Evolutionary conservation across 805 yeast species (phyloP).

Genomic region (Candida boidinii): DNA sequence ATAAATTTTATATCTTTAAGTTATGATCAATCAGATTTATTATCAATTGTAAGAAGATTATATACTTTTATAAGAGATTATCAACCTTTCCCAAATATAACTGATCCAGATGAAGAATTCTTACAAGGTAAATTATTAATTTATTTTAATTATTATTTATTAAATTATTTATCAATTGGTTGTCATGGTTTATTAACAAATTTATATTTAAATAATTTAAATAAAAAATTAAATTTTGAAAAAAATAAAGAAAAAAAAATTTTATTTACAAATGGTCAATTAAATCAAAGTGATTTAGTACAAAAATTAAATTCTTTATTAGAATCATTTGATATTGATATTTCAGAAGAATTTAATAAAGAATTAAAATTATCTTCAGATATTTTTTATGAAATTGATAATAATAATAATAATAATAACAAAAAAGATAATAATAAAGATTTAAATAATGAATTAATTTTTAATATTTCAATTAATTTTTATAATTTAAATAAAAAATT

Average conservation of each 20-base stretch:
- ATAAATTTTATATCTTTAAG: slow-evolving; percentile 42
- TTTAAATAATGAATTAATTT: neutral
- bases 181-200: no score
- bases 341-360: no score
- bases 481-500: neutral
- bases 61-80: slow-evolving; percentile 56
- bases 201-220: neutral
- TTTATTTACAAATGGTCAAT: neutral
- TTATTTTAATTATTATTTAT: slow-evolving; percentile 47
- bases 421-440: no score
- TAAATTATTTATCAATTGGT: slow-evolving; percentile 20
- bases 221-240: neutral
- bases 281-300: neutral
- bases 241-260: slow-evolving; percentile 13
- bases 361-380: no score
- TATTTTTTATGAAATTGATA: no score
- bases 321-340: no score
- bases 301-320: slow-evolving; percentile 1
- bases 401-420: no score
- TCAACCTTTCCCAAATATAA: slow-evolving; percentile 36
- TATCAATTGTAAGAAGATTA: slow-evolving; percentile 50
- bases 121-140: slow-evolving; percentile 61
- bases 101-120: slow-evolving; percentile 46
- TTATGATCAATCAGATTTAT: slow-evolving; percentile 19
- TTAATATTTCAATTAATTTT: neutral